Evolutionary conservation across 768 basidiomycete species (phyloP).

Genomic region (Xerocomellus intermedius): DNA sequence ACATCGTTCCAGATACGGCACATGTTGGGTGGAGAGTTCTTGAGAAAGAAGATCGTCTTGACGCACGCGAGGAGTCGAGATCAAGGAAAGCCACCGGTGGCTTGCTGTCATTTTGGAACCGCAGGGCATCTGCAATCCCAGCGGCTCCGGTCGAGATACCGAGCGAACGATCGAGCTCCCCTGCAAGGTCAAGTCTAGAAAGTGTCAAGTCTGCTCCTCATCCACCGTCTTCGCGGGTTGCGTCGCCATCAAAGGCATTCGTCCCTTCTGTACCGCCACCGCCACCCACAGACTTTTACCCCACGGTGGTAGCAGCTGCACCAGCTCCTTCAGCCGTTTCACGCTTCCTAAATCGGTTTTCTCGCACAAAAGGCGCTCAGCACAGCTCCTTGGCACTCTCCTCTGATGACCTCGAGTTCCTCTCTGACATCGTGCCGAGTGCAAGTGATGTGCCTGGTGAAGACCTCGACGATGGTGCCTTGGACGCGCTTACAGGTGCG

Average conservation of each 20-base stretch:
- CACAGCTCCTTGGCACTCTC: conserved; percentile 68
- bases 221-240: conserved; percentile 9
- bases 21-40: conserved; percentile 75
- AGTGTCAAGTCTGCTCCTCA: conserved; percentile 13
- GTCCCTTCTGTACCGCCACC: conserved; percentile 10
- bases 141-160: conserved; percentile 15
- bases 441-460: conserved; percentile 41
- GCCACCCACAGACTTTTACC: conserved; percentile 6
- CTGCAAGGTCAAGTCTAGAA: conserved; percentile 34
- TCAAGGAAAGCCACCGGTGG: conserved; percentile 47
- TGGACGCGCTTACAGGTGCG: conserved; percentile 42
- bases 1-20: conserved; percentile 46
- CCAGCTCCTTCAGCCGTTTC: conserved; percentile 70
- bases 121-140: conserved; percentile 35
- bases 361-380: conserved; percentile 42
- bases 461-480: conserved; percentile 31
- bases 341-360: conserved; percentile 78
- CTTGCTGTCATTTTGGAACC: conserved; percentile 73
- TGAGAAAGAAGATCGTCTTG: conserved; percentile 45
- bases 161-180: conserved; percentile 23
- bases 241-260: conserved; percentile 17
- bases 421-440: conserved; percentile 65
- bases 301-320: background rate
- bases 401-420: conserved; percentile 77
- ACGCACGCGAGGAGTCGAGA: conserved; percentile 43